Conservation (phyloP, 148 eudicot genomes). For the Chenopodium formosanum region DNA sequence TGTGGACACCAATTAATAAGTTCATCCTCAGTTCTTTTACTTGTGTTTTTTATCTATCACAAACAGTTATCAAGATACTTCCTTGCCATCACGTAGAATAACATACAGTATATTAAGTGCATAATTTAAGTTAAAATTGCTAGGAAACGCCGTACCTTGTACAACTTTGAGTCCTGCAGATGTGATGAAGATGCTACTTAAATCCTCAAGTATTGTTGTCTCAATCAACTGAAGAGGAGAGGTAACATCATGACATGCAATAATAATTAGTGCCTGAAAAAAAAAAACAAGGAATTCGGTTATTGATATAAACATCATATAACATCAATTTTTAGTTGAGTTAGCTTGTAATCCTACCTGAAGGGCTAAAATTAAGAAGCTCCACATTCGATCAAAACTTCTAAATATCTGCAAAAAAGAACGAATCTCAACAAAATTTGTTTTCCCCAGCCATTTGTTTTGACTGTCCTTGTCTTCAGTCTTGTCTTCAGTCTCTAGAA, state of each 20-base stretch:
- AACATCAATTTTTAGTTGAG: background rate
- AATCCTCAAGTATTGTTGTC: slow-evolving; percentile 71
- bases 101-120: too few species aligned
- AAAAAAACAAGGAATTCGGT: slow-evolving; percentile 21
- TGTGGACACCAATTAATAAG: background rate
- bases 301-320: slow-evolving; percentile 1
- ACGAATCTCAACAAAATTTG: slow-evolving; percentile 86
- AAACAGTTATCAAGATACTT: background rate
- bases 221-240: slow-evolving; percentile 86
- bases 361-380: slow-evolving; percentile 75
- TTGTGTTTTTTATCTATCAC: background rate
- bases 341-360: slow-evolving; percentile 48
- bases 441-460: slow-evolving; percentile 84
- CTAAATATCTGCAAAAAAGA: slow-evolving; percentile 91
- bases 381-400: slow-evolving; percentile 98
- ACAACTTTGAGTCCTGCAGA: slow-evolving; percentile 80
- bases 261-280: slow-evolving; percentile 82
- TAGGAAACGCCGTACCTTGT: slow-evolving; percentile 46
- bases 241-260: slow-evolving; percentile 77
- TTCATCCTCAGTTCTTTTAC: background rate
- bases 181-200: slow-evolving; percentile 93
- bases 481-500: slow-evolving; percentile 32
- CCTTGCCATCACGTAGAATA: background rate
- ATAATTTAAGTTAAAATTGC: background rate
- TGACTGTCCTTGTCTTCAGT: slow-evolving; percentile 30